Evolutionary conservation across 2,329 filamentous ascomycete genomes (phyloP), one percentile per base, ranked within the genome.

Genomic region (Tolypocladium ophioglossoides): DNA sequence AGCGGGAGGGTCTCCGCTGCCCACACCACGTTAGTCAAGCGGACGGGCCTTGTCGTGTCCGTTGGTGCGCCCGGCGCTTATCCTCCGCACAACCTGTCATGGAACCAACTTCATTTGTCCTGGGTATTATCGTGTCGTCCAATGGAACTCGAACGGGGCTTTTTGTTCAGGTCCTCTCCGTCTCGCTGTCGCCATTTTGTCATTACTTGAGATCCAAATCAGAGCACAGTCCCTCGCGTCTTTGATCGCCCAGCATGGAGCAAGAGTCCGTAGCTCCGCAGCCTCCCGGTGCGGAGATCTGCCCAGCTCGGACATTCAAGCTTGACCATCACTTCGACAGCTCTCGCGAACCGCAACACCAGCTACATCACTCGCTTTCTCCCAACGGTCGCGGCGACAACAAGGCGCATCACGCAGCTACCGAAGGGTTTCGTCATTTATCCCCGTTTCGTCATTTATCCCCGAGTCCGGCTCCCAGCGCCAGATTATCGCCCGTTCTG

Each of bases 381-480:
- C 27, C 44, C 27, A 18, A 16, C 27, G 24, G 39, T 48, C 16
- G 14, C 24, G 3, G 39, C 12, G 48, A 51, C 27, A 51, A 39
- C 48, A 52, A 58, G 50, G 18, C 47, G 18, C 44, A 53, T 35
- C 41, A 40, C 35, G n/a, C 48, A 18, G 34, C 49, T 5, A 40
- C 47, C 11, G 53, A 56, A 27, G 49, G 35, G n/a, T n/a, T n/a
- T n/a, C n/a, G n/a, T n/a, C n/a, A n/a, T n/a, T n/a, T n/a, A n/a
- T n/a, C n/a, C n/a, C n/a, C n/a, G 20, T 22, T 56, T 18, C 54
- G 54, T 16, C 55, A 59, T 34, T 51, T 59, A 9, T 62, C 62
- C 11, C 54, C 57, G 20, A 64, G 63, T 51, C 61, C 63, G 24
- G 53, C 61, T 7, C 58, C 55, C 14, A 62, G 58, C 37, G 56